These are phyloP conservation scores for Isatis tinctoria DNA, from an alignment of 345 rosid species.

Conservation along the genomic window DNA sequence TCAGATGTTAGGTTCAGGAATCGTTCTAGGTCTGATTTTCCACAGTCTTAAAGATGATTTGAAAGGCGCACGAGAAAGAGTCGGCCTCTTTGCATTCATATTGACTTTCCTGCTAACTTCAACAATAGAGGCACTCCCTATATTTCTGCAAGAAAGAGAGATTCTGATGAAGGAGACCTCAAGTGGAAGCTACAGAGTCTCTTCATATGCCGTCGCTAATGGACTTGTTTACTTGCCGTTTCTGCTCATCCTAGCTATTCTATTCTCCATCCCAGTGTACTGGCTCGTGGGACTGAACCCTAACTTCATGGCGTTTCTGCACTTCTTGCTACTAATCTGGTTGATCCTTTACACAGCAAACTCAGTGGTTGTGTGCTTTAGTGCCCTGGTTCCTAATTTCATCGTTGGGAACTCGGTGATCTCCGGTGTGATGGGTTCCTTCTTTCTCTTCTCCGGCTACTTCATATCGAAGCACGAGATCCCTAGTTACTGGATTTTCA, in stretches of 20 bases:
- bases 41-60: slow-evolving; percentile 55
- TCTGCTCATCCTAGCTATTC: slow-evolving; percentile 67
- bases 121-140: slow-evolving; percentile 87
- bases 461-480: slow-evolving; percentile 78
- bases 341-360: slow-evolving; percentile 91
- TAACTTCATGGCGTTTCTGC: slow-evolving; percentile 55
- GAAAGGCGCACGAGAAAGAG: slow-evolving; percentile 70
- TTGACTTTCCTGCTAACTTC: slow-evolving; percentile 79
- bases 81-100: slow-evolving; percentile 91
- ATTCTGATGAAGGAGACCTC: slow-evolving; percentile 91
- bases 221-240: slow-evolving; percentile 91
- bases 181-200: slow-evolving; percentile 75
- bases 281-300: slow-evolving; percentile 85
- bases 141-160: slow-evolving; percentile 87
- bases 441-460: slow-evolving; percentile 94
- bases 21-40: slow-evolving; percentile 88
- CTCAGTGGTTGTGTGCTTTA: slow-evolving; percentile 90
- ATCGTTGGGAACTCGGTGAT: slow-evolving; percentile 86
- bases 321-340: slow-evolving; percentile 83
- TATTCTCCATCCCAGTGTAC: slow-evolving; percentile 73
- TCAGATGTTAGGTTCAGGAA: slow-evolving; percentile 79
- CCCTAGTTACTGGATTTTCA: slow-evolving; percentile 87
- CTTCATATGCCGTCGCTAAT: slow-evolving; percentile 83
- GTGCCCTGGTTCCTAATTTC: slow-evolving; percentile 91
- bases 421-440: slow-evolving; percentile 94